Evolutionary conservation across 2,329 filamentous ascomycete genomes (phyloP).

Genomic region (Aspergillus sp.): DNA sequence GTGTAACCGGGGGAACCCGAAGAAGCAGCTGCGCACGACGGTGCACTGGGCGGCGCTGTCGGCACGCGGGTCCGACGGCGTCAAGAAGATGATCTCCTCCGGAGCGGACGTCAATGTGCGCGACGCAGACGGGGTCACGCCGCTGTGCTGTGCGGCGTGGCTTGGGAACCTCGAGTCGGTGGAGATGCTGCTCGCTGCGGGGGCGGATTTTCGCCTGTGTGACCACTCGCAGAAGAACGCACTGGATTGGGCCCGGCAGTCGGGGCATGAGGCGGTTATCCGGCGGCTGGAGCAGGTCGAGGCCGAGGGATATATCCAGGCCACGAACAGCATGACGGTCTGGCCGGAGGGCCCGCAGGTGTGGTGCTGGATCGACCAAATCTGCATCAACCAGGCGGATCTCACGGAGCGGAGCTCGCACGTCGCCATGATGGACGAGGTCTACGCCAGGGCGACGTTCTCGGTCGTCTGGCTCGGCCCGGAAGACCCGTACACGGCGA

Average conservation of each 20-base stretch:
- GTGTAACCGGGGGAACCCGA: neutral
- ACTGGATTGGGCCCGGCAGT: neutral
- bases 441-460: conserved; percentile 1
- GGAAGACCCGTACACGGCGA: neutral
- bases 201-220: neutral
- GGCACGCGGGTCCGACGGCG: neutral
- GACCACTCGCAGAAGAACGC: neutral
- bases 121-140: neutral
- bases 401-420: neutral
- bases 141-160: neutral
- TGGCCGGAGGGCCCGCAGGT: conserved; percentile 4
- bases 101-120: conserved; percentile 1
- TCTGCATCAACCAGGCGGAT: conserved; percentile 7
- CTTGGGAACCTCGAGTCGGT: neutral
- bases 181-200: conserved; percentile 1
- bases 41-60: conserved; percentile 1
- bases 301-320: neutral
- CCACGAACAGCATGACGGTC: no score
- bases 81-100: neutral
- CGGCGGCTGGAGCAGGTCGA: neutral
- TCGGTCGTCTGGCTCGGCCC: conserved; percentile 3
- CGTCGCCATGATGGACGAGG: conserved; percentile 5
- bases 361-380: conserved; percentile 8
- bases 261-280: neutral
- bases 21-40: neutral